phyloP scores from a whole-genome alignment of 2,329 filamentous ascomycete genomes.

The Dothistroma pini region DNA sequence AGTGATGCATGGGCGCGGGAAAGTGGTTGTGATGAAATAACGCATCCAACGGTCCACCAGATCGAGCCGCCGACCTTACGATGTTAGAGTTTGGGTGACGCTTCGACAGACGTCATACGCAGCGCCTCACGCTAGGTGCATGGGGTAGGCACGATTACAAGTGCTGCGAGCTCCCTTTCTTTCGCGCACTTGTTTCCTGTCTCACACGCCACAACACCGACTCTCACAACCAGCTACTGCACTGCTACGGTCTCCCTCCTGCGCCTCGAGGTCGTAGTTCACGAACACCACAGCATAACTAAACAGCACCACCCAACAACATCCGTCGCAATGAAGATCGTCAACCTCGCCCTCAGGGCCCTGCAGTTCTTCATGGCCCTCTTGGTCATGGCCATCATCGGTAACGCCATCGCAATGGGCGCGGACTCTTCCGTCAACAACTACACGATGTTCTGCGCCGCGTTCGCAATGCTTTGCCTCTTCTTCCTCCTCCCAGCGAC shows the following conservation, averaged over 20 bases:
- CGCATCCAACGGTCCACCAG: no score
- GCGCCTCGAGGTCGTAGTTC: background rate
- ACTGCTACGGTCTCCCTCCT: background rate
- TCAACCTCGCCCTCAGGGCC: slow-evolving; percentile 7
- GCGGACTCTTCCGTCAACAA: slow-evolving; percentile 51
- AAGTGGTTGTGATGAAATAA: no score
- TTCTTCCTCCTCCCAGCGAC: slow-evolving; percentile 59
- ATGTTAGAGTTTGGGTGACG: background rate
- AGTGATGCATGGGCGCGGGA: no score
- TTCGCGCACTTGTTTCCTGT: background rate
- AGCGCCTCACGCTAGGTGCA: background rate
- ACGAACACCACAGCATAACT: background rate
- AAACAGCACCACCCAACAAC: background rate
- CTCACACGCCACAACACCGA: background rate
- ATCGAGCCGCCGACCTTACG: no score
- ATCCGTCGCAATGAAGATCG: slow-evolving; percentile 11
- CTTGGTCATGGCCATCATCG: slow-evolving; percentile 58
- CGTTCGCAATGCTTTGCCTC: slow-evolving; percentile 61
- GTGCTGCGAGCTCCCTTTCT: background rate
- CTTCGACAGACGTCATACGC: background rate
- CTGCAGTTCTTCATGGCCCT: slow-evolving; percentile 56
- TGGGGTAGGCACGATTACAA: background rate
- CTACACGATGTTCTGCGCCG: slow-evolving; percentile 66
- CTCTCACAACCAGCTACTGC: background rate
- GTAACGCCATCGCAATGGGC: slow-evolving; percentile 59